Conservation (phyloP, 139 green algal species). For the Diplosphaera chodatii region DNA sequence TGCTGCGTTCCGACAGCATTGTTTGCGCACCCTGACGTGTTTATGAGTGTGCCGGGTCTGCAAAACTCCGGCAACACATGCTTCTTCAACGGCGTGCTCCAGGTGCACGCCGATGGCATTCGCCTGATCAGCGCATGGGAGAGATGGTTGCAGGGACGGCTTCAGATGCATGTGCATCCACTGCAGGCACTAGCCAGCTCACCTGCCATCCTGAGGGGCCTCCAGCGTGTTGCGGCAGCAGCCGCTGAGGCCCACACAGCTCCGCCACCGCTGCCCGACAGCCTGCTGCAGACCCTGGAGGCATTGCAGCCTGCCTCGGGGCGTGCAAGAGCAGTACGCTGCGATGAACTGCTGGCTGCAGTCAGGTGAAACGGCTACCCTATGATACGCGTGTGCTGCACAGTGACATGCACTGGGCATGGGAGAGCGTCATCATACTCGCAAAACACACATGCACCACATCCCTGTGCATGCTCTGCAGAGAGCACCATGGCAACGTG, state of each 20-base stretch:
- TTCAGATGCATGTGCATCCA: neutral
- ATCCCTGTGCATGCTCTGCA: neutral
- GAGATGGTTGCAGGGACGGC: no score
- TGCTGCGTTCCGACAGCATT: conserved; percentile 3
- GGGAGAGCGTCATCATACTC: no score
- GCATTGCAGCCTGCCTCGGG: no score
- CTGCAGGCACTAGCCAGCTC: conserved; percentile 19
- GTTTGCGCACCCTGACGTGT: neutral
- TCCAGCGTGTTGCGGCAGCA: neutral
- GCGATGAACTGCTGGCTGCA: no score
- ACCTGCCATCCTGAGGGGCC: neutral
- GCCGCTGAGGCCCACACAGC: neutral
- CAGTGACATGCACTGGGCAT: no score
- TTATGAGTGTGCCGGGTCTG: conserved; percentile 3
- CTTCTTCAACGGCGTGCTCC: conserved; percentile 11
- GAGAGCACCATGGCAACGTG: neutral
- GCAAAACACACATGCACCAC: no score
- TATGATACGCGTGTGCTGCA: no score
- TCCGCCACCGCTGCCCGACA: neutral
- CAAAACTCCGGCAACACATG: conserved; percentile 25
- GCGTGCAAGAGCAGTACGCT: no score
- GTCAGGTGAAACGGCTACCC: no score
- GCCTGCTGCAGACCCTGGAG: neutral
- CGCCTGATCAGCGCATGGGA: no score
- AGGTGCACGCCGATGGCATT: conserved; percentile 8